Conservation (phyloP, 345 rosid species). For the Salix suchowensis region DNA sequence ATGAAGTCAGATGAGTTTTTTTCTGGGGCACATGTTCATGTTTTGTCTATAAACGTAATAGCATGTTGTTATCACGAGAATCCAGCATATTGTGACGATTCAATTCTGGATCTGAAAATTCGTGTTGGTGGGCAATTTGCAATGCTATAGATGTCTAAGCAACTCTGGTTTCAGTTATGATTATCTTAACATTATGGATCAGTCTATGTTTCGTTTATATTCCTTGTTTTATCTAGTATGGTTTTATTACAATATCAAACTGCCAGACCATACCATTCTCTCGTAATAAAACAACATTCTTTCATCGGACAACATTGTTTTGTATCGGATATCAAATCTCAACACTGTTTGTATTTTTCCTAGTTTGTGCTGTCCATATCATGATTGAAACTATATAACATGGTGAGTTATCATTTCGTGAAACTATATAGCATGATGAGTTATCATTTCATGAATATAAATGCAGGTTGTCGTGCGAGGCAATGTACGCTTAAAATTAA, state of each 20-base stretch:
- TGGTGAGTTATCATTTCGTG: background rate
- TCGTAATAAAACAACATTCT: background rate
- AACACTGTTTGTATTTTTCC: background rate
- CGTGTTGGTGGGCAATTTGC: background rate
- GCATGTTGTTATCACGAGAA: background rate
- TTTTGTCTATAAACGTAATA: background rate
- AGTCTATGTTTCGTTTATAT: background rate
- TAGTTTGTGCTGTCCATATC: background rate
- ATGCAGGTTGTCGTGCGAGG: background rate
- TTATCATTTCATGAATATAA: background rate
- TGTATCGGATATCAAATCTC: background rate
- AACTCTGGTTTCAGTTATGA: background rate
- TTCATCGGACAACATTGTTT: background rate
- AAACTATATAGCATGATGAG: background rate
- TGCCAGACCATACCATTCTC: background rate
- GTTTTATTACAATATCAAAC: background rate
- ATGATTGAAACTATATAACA: background rate
- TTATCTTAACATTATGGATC: background rate
- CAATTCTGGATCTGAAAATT: background rate
- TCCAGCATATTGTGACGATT: background rate
- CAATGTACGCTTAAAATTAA: background rate
- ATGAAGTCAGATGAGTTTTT: background rate
- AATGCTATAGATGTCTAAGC: background rate
- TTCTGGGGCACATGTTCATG: background rate
- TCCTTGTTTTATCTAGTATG: background rate